phyloP scores from a whole-genome alignment of 1,284 basidiomycete species.

The Anthracocystis setariae region DNA sequence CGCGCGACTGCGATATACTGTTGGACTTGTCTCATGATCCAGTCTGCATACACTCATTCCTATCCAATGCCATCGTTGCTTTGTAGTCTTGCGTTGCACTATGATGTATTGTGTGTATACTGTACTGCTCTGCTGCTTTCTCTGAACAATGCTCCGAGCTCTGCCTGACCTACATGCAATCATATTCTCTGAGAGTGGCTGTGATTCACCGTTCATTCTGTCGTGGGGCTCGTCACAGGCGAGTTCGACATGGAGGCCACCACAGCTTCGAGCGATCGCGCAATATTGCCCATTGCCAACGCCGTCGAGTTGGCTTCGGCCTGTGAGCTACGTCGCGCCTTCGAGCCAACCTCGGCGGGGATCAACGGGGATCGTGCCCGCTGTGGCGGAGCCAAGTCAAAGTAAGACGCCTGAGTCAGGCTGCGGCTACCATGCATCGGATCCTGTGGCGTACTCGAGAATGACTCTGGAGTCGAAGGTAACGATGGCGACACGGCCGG shows the following conservation, averaged over 20 bases:
- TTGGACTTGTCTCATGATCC: no score
- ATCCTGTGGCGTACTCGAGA: constrained; percentile 26
- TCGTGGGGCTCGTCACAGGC: constrained; percentile 2
- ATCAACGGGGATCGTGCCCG: constrained; percentile 39
- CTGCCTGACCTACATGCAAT: no score
- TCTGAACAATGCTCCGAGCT: no score
- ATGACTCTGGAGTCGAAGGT: constrained; percentile 17
- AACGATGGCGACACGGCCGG: constrained; percentile 24
- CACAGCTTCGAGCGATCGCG: constrained; percentile 17
- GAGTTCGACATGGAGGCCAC: constrained; percentile 5
- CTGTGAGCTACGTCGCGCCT: neutral
- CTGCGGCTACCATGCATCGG: neutral
- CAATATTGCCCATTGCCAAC: constrained; percentile 16
- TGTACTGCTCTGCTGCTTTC: no score
- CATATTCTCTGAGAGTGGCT: no score
- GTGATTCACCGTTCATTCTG: neutral
- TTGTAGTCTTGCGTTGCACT: no score
- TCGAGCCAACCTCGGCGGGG: constrained; percentile 13
- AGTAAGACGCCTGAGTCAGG: constrained; percentile 14
- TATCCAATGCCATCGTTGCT: no score
- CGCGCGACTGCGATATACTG: no score
- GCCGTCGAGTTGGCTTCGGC: neutral
- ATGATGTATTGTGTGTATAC: no score
- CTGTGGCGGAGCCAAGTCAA: constrained; percentile 21
- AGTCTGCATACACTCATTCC: no score